Conservation (phyloP, 1,139 yeast genomes). For the Taphrina deformans region DNA sequence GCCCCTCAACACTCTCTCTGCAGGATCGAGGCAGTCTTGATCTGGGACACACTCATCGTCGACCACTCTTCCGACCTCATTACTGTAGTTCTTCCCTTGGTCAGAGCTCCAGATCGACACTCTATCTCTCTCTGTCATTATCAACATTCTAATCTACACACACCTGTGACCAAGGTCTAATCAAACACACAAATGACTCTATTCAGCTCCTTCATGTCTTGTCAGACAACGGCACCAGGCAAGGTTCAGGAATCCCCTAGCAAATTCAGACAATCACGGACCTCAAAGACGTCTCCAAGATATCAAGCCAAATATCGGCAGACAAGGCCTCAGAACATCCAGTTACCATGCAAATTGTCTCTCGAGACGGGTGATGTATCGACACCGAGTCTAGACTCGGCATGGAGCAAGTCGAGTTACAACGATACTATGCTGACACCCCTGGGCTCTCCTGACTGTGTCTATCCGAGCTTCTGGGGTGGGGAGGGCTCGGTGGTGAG, state of each 20-base stretch:
- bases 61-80: neutral
- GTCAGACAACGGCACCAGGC: neutral
- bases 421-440: constrained; percentile 9
- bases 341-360: constrained; percentile 4
- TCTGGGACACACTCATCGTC: no score
- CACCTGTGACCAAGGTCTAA: no score
- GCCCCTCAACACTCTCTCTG: neutral
- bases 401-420: constrained; percentile 6
- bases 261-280: neutral
- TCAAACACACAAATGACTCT: neutral
- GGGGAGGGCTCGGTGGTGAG: constrained; percentile 17
- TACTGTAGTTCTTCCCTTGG: neutral
- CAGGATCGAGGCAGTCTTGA: neutral
- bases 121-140: neutral
- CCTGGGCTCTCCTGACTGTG: neutral
- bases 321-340: neutral
- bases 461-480: neutral
- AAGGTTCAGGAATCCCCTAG: neutral
- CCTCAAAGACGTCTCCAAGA: neutral
- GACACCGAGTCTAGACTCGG: neutral
- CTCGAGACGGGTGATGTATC: neutral
- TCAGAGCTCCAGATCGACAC: neutral
- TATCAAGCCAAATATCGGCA: neutral
- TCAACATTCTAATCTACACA: no score
- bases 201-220: neutral